Evolutionary conservation across 768 basidiomycete species (phyloP), one percentile per base, ranked within the genome.

Genomic region (Kwoniella mangroviensis): DNA sequence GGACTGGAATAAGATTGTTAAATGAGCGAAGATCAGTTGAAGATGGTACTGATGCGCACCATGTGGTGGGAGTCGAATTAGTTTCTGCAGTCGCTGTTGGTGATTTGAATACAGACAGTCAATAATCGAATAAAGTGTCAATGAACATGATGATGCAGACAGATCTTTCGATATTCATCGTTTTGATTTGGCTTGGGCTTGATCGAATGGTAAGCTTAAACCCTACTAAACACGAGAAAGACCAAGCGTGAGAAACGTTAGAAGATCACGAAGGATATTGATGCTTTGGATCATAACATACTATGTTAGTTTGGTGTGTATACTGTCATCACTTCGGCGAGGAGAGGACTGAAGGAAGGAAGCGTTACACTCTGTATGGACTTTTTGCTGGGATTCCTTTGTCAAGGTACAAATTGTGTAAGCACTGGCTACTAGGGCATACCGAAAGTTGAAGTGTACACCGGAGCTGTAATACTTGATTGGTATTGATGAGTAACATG

Each of bases 321-420:
- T 17, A 49, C 45, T 19, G 15, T 1, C 5, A 19, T 49, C 2
- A 49, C 13, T 12, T 19, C 45, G 19, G 45, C 4, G 19, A 49
- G 45, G 45, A 49, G 45, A 34, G 45, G 45, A 49, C 43, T 19
- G 43, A 45, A 4, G 43, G 43, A 45, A 19, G 43, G 19, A 2
- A 19, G 43, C 43, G 45, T 49, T 17, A 49, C 19, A 17, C 7
- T 49, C 13, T 17, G 19, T 15, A 19, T 7, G 42, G 6, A 43
- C 19, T 19, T 7, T 49, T 49, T 17, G 1, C 28, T 15, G 15
- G 56, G 56, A 57, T 57, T 41, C 56, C 56, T 57, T 57, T 57
- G 26, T 57, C 56, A 57, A 57, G 56, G 56, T 28, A 57, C 56
- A n/a, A 19, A 57, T 57, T 57, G 56, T 57, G 45, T 49, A 10